These are phyloP conservation scores for Raphidocelis subcapitata DNA, from an alignment of 139 green algal species.

Conservation along the genomic window DNA sequence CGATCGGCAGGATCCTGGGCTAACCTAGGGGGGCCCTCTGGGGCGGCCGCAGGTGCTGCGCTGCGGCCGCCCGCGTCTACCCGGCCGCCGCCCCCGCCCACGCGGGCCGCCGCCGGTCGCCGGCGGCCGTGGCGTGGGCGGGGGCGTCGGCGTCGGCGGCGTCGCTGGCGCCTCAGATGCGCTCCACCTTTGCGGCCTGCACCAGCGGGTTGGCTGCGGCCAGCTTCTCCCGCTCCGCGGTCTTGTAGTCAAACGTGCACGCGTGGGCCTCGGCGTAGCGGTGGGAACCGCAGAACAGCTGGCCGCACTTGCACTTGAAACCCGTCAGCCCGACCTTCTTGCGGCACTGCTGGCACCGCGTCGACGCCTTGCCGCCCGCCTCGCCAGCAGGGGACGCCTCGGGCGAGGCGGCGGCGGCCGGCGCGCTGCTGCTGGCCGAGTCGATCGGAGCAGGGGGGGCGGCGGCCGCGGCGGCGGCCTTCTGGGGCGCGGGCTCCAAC, in stretches of 20 bases:
- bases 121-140: no score
- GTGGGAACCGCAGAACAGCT: constrained; percentile 78
- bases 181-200: constrained; percentile 51
- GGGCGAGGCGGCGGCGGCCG: constrained; percentile 2
- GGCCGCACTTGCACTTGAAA: constrained; percentile 87
- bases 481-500: no score
- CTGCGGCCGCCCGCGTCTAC: no score
- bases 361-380: not conserved
- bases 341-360: constrained; percentile 39
- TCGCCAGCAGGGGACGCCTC: not conserved
- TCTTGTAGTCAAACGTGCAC: constrained; percentile 88
- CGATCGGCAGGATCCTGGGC: no score
- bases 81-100: no score
- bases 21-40: no score
- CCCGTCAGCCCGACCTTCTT: constrained; percentile 86
- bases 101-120: no score
- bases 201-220: constrained; percentile 66
- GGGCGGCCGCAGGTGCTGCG: no score
- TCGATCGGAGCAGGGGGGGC: no score
- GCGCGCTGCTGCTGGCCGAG: not conserved
- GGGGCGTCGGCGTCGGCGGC: no score
- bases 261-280: constrained; percentile 82
- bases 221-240: constrained; percentile 51
- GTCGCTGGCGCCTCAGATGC: constrained; percentile 29
- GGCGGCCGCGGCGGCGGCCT: constrained; percentile 4